A percentile compares a stretch with the other conserved stretches of the same genome.
phyloP scores from a whole-genome alignment of 768 basidiomycete species.

The Lactarius vividus region DNA sequence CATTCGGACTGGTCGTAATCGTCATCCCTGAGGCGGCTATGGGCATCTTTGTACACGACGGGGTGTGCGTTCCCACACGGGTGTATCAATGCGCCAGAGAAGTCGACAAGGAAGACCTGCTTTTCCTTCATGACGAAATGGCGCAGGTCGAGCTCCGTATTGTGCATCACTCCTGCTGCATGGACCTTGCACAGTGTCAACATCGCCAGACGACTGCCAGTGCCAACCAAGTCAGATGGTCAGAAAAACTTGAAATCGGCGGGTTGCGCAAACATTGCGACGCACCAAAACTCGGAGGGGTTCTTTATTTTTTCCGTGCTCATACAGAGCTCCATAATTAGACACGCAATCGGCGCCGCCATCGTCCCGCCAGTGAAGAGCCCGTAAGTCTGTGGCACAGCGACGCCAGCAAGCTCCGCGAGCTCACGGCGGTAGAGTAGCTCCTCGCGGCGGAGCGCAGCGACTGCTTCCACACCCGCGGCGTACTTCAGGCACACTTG shows the following conservation, averaged over 20 bases:
- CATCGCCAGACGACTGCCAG: slow-evolving; percentile 16
- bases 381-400: slow-evolving; percentile 13
- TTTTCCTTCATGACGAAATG: slow-evolving; percentile 22
- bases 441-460: slow-evolving; percentile 3
- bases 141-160: slow-evolving; percentile 9
- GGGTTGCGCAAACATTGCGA: not conserved
- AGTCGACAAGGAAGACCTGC: slow-evolving; percentile 17
- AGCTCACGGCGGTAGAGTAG: slow-evolving; percentile 7
- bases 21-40: not conserved
- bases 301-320: slow-evolving; percentile 5
- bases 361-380: slow-evolving; percentile 13
- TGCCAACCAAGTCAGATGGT: not conserved
- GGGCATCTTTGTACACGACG: not conserved
- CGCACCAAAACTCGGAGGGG: slow-evolving; percentile 16
- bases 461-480: not conserved
- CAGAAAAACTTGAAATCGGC: not conserved
- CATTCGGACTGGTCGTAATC: slow-evolving; percentile 9
- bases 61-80: slow-evolving; percentile 8
- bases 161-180: slow-evolving; percentile 13
- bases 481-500: slow-evolving; percentile 19
- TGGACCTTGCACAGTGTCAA: slow-evolving; percentile 18
- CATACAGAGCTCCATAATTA: slow-evolving; percentile 16
- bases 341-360: slow-evolving; percentile 5
- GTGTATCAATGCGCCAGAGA: slow-evolving; percentile 4
- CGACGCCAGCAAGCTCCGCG: slow-evolving; percentile 8